Percentiles rank a stretch among this genome's conserved stretches.
Evolutionary conservation across 345 rosid species (phyloP).

Genomic region (Excoecaria agallocha): DNA sequence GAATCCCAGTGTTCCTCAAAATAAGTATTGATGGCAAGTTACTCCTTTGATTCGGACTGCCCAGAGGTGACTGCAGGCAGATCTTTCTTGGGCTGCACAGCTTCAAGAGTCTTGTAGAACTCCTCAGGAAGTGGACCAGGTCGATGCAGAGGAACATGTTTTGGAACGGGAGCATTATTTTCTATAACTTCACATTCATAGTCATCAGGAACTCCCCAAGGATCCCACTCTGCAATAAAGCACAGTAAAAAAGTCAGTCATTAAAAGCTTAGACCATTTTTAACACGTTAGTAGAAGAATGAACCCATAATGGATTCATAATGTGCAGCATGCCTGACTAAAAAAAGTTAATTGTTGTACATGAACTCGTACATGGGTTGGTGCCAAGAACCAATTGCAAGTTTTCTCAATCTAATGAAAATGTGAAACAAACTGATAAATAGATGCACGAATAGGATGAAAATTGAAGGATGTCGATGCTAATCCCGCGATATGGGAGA

Average conservation of each 20-base stretch:
- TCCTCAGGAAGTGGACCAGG: slow-evolving; percentile 95
- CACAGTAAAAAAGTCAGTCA: not conserved
- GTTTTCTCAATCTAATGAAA: not conserved
- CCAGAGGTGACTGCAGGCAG: slow-evolving; percentile 48
- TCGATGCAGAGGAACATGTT: slow-evolving; percentile 89
- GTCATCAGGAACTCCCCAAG: slow-evolving; percentile 97
- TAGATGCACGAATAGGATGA: not conserved
- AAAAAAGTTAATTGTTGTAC: not conserved
- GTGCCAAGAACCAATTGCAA: not conserved
- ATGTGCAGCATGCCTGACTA: not conserved
- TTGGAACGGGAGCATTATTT: slow-evolving; percentile 84
- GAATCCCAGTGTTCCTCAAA: slow-evolving; percentile 15
- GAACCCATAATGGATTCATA: not conserved
- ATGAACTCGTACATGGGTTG: not conserved
- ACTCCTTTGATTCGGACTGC: slow-evolving; percentile 50
- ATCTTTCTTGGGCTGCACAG: slow-evolving; percentile 38
- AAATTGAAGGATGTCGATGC: not conserved
- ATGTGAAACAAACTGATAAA: not conserved
- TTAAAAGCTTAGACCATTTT: not conserved
- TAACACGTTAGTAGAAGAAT: not conserved
- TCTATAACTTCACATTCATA: slow-evolving; percentile 88
- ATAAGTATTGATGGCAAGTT: slow-evolving; percentile 13
- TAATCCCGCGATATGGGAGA: not conserved
- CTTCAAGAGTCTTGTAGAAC: slow-evolving; percentile 75
- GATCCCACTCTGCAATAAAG: slow-evolving; percentile 79